Evolutionary conservation across 78 protist species (phyloP).

Genomic region (Cyanophora paradoxa): DNA sequence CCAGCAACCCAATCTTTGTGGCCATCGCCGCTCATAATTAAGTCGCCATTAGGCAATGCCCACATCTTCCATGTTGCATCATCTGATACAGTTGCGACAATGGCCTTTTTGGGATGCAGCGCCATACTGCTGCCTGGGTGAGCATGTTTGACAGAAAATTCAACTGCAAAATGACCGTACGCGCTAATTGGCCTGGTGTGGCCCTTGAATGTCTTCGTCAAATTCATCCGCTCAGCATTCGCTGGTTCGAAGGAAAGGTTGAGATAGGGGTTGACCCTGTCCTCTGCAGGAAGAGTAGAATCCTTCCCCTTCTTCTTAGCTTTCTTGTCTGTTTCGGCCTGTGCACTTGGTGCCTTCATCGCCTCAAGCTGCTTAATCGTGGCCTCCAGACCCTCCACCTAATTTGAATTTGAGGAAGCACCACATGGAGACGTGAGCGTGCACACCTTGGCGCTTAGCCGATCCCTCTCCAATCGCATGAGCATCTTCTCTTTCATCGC

Average conservation of each 20-base stretch:
- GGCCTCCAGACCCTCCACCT: conserved; percentile 17
- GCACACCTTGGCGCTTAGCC: conserved; percentile 4
- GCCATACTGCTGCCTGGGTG: conserved; percentile 33
- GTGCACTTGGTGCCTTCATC: background rate
- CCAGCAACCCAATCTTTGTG: conserved; percentile 70
- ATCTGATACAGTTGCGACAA: conserved; percentile 68
- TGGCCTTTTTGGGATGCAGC: conserved; percentile 58
- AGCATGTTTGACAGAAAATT: background rate
- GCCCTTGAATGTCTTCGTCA: conserved; percentile 26
- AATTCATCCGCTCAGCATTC: conserved; percentile 7
- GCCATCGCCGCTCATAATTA: conserved; percentile 63
- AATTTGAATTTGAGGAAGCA: too few relatives aligned
- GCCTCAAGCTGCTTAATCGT: background rate
- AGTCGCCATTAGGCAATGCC: conserved; percentile 57
- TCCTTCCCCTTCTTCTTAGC: background rate
- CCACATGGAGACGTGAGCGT: too few relatives aligned
- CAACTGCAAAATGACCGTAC: too few relatives aligned
- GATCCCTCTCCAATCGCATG: conserved; percentile 38
- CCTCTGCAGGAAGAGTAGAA: conserved; percentile 29
- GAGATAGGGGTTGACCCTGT: conserved; percentile 30
- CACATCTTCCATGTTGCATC: conserved; percentile 76
- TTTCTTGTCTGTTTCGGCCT: background rate
- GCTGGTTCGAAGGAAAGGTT: background rate
- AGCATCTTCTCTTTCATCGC: conserved; percentile 48
- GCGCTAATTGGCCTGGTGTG: conserved; percentile 18